A percentile compares a stretch with the other conserved stretches of the same genome.
Evolutionary conservation across 345 rosid genomes (phyloP).

Genomic region (Syzygium aqueum): DNA sequence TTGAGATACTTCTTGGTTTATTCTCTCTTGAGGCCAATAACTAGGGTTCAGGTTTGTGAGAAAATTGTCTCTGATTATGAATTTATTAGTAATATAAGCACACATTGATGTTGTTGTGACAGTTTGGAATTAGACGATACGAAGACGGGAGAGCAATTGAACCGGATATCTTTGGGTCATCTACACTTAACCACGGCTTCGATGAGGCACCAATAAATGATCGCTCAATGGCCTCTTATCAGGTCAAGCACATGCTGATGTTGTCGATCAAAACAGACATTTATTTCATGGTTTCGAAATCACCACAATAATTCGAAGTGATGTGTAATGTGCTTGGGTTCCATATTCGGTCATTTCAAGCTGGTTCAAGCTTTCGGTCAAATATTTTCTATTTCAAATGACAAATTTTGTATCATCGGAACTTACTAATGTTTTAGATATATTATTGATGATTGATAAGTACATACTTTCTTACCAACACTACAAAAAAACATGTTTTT

Average conservation of each 20-base stretch:
- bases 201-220: background rate
- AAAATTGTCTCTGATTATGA: no score
- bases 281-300: background rate
- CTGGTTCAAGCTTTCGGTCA: background rate
- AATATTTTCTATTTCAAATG: background rate
- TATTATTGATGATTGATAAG: background rate
- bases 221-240: background rate
- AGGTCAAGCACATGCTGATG: background rate
- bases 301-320: background rate
- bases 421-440: no score
- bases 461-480: no score
- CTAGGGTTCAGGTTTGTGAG: no score
- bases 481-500: no score
- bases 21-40: no score
- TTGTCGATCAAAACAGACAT: background rate
- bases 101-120: no score
- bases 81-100: no score
- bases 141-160: no score
- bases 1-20: no score
- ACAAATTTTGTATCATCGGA: background rate
- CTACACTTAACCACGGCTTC: background rate
- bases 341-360: background rate
- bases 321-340: background rate
- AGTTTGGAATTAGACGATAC: no score
- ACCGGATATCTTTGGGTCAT: background rate